Evolutionary conservation across 805 yeast species (phyloP), one percentile per base, ranked within the genome.

Genomic region (Metschnikowia arizonensis): DNA sequence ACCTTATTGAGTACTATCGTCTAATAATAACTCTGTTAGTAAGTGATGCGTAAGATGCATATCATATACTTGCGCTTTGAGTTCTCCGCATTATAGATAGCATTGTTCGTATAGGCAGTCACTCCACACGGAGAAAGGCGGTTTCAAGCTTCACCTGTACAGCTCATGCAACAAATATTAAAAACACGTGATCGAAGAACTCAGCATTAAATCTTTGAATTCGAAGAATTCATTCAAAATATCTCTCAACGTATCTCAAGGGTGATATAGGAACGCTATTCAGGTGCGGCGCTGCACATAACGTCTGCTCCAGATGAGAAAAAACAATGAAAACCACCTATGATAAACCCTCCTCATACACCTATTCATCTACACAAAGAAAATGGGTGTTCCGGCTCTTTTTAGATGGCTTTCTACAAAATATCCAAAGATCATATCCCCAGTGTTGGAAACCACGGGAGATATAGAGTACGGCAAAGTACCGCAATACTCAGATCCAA

Each of bases 331-430:
- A 28, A 25, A 25, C 15, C 26, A 14, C 19, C 19, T 10, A 7
- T 11, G 1, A n/a, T n/a, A n/a, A n/a, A n/a, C n/a, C n/a, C 12
- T 15, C 19, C 26, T n/a, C 21, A 28, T 14, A 38, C 34, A n/a
- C 23, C 33, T 19, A 37, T 19, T 26, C 45, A 19, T 21, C 24
- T 21, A 33, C 23, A 32, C 25, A 21, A 21, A 33, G 17, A 43
- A 17, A 17, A 85, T 86, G 93, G 96, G 99, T 74, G 99, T 93
- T 53, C 99, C 99, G 52, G 97, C 99, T 18, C 82, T 93, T 59
- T 93, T 89, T 68, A 78, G 99, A 70, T 93, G 99, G 98, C 73
- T 93, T 40, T 88, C 98, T 1, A 68, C 81, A 51, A 88, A 90
- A 63, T 93, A 89, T 59, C 98, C 99, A 10, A 90, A 91, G 68